A percentile compares a stretch with the other conserved stretches of the same genome.
phyloP scores from a whole-genome alignment of 768 basidiomycete genomes.

The Lentinula lateritia region DNA sequence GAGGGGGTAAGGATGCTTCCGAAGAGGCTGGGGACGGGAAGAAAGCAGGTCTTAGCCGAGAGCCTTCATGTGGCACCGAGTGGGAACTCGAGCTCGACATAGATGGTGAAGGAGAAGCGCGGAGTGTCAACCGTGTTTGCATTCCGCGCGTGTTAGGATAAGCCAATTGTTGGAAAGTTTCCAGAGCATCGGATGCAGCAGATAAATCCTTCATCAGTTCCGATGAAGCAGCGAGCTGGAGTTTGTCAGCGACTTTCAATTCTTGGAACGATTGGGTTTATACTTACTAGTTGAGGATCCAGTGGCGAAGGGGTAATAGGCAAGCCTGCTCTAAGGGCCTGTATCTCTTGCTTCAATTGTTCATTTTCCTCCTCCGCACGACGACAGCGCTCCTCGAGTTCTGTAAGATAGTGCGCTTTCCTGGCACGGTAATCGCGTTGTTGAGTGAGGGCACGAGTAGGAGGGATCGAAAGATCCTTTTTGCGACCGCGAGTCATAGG shows the following conservation, averaged over 20 bases:
- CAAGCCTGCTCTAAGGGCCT: conserved; percentile 33
- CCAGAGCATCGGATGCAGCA: conserved; percentile 41
- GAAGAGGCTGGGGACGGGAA: conserved; percentile 20
- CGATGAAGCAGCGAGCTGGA: conserved; percentile 23
- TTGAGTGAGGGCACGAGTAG: conserved; percentile 52
- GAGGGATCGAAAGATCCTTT: conserved; percentile 57
- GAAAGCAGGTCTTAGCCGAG: conserved; percentile 17
- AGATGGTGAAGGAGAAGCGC: conserved; percentile 12
- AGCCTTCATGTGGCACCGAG: conserved; percentile 6
- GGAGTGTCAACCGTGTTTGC: neutral
- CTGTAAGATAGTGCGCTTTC: conserved; percentile 49
- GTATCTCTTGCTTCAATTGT: conserved; percentile 43
- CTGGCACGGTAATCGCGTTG: conserved; percentile 64
- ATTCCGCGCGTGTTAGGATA: conserved; percentile 21
- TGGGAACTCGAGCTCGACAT: conserved; percentile 8
- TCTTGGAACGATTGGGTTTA: conserved; percentile 13
- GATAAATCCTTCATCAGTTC: conserved; percentile 47
- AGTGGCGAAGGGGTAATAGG: conserved; percentile 19
- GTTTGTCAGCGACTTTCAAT: conserved; percentile 13
- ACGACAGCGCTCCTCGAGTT: conserved; percentile 51
- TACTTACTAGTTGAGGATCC: conserved; percentile 23
- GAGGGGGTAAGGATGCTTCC: neutral
- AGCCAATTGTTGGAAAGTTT: conserved; percentile 46
- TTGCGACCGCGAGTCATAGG: conserved; percentile 61
- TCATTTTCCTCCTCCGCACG: conserved; percentile 51